Base-by-base conservation (phyloP, 345 rosid species). In the Pelargonium nanum region DNA sequence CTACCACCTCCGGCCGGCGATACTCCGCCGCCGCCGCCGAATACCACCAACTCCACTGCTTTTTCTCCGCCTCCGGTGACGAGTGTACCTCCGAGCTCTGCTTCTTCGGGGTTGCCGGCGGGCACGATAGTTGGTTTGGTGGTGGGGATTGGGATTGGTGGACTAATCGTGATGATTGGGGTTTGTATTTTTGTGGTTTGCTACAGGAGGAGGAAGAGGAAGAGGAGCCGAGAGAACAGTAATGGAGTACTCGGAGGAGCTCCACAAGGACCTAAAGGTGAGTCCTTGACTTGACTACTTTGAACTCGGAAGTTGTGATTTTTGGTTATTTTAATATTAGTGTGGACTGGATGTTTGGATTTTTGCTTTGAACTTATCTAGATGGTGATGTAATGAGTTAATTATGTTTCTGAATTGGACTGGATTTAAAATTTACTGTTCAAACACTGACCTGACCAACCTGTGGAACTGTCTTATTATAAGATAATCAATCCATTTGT, bases 71-170 rank as follows among this genome's bases (percentile, higher is more conserved):
- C 25, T 1, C 22, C 24, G 24, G 6, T 24, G 2, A 28, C 22
- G 7, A 15, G 12, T 12, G 44, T 19, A 5, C 45, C 58, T 20
- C 2, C 22, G 1, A 21, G 26, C 1, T 3, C 28, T 34, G 4
- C 19, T 6, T 10, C 30, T 4, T 57, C 58, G 19, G 64, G 67
- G 24, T 54, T 75, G 56, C 75, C 75, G 50, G 51, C 20, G 52
- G 79, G 72, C 52, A 21, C 75, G 5, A 34, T 75, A 22, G 78
- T 66, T 26, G 75, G 65, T 30, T 72, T 75, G 26, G 45, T 64
- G 21, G 64, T 62, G n/a, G 79, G 79, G 48, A 61, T 64, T 4
- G 75, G n/a, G 56, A 53, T 75, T 22, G 79, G 75, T 44, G 75
- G 70, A 21, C 15, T 68, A 26, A 28, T 68, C 22, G 75, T 75